Conservation (phyloP, 352 stramenopile species). For the Phytophthora tentaculata region DNA sequence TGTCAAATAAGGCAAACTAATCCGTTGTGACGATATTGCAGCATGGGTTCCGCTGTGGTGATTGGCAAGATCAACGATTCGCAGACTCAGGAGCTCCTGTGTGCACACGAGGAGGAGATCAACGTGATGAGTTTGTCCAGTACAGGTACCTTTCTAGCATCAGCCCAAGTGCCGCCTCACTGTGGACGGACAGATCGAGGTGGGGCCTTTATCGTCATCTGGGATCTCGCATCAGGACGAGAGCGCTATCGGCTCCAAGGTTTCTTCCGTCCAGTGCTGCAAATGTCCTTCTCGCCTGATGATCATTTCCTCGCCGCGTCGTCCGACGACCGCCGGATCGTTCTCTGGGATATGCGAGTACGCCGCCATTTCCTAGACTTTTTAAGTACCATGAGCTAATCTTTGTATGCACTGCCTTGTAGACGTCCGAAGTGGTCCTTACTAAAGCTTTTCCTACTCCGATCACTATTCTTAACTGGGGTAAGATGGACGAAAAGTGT, state of each 20-base stretch:
- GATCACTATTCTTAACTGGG: constrained; percentile 77
- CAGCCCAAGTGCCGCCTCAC: constrained; percentile 52
- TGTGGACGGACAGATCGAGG: constrained; percentile 33
- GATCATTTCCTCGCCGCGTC: constrained; percentile 79
- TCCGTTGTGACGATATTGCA: constrained; percentile 15
- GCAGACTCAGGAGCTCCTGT: constrained; percentile 63
- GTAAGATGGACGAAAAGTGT: constrained; percentile 67
- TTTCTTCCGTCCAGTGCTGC: constrained; percentile 68
- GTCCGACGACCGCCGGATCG: constrained; percentile 65
- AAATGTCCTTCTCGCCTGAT: constrained; percentile 78
- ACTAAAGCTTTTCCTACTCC: constrained; percentile 69
- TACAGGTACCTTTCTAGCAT: constrained; percentile 47
- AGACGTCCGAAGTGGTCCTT: constrained; percentile 78
- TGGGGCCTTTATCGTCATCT: constrained; percentile 33
- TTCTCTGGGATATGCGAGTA: constrained; percentile 82
- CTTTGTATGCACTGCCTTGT: constrained; percentile 4
- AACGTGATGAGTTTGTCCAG: constrained; percentile 53
- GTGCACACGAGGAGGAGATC: constrained; percentile 65
- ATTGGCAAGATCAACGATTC: constrained; percentile 55
- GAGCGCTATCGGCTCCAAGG: constrained; percentile 63
- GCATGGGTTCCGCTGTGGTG: constrained; percentile 63
- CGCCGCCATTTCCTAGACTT: constrained; percentile 5
- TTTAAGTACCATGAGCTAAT: neutral
- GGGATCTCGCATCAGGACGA: constrained; percentile 41
- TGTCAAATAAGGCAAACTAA: neutral